Conservation (phyloP, 1,284 basidiomycete genomes). For the Ustilago shanxiensis region DNA sequence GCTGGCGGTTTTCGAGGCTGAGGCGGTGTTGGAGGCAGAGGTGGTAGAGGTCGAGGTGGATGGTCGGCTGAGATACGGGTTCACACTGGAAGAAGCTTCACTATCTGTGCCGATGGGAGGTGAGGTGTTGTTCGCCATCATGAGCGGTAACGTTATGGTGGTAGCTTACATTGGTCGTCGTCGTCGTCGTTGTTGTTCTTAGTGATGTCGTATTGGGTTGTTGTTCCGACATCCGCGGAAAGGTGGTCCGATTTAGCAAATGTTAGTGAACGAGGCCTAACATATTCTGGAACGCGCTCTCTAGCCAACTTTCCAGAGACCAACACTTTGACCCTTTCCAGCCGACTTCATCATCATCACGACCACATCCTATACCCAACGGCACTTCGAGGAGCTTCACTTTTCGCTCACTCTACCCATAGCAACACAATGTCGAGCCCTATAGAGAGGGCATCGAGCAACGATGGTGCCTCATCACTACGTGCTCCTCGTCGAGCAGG, state of each 20-base stretch:
- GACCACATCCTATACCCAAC: neutral
- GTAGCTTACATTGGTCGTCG: neutral
- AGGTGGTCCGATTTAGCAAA: neutral
- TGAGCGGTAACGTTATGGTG: too few species aligned
- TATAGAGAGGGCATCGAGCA: slow-evolving; percentile 27
- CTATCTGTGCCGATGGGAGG: neutral
- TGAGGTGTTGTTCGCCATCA: neutral
- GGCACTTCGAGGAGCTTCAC: slow-evolving; percentile 3
- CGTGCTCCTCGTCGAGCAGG: slow-evolving; percentile 22
- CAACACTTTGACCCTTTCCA: slow-evolving; percentile 5
- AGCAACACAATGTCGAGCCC: slow-evolving; percentile 33
- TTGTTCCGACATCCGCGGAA: too few species aligned
- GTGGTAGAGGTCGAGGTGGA: neutral
- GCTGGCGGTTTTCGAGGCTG: neutral
- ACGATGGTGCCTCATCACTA: slow-evolving; percentile 22
- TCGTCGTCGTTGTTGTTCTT: neutral
- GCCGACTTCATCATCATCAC: slow-evolving; percentile 5
- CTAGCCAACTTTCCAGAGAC: slow-evolving; percentile 24
- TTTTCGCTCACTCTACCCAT: neutral
- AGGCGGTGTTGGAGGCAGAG: neutral
- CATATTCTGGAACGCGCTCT: slow-evolving; percentile 11
- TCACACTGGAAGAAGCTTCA: neutral
- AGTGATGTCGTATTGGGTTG: too few species aligned
- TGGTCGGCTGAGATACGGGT: slow-evolving; percentile 34
- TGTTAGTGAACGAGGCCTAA: neutral